Base-by-base conservation (phyloP, 176 grass and related monocot genomes). In the Thinopyrum elongatum region DNA sequence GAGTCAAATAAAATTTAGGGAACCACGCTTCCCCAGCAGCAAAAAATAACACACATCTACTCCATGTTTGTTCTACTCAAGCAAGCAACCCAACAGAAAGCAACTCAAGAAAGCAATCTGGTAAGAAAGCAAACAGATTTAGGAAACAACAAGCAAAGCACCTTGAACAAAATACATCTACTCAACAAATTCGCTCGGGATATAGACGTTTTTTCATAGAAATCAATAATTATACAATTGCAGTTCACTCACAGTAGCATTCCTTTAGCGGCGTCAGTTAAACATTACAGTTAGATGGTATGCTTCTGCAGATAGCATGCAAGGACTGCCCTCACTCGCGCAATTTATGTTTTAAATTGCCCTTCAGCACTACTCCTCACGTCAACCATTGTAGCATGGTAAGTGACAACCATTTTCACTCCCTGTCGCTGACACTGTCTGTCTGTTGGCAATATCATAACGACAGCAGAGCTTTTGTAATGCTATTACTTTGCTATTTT, bases 331-430 rank as follows among this genome's bases (percentile, higher is more conserved):
- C 36, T 38, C 36, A 0, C 36, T 38, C 36, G 12, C 95, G 95
- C 4, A 86, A 98, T 94, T 70, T 31, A 71, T 98, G 93, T 81
- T 92, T 86, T 57, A 89, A 92, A 84, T 94, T 92, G 26, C 89
- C 93, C 41, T 98, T 98, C 81, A 75, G 29, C 73, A 76, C 57
- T 25, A 92, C 95, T 80, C 76, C 89, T 63, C 95, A 98, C 38
- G 38, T 83, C 70, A 87, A 95, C 65, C 74, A 90, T 84, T 95
- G 93, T 65, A 70, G 55, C 65, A 92, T 94, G 93, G 95, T 94
- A 55, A 86, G 86, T 83, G 63, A 88, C 55, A 46, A 17, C n/a
- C 12, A 46, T 8, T 38, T 38, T 73, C 2, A 13, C 3, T n/a
- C 47, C 33, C 30, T 84, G 25, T 0, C 61, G 12, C 3, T 62